Evolutionary conservation across 805 yeast species (phyloP), one percentile per base, ranked within the genome.

Genomic region (Candida piceae): DNA sequence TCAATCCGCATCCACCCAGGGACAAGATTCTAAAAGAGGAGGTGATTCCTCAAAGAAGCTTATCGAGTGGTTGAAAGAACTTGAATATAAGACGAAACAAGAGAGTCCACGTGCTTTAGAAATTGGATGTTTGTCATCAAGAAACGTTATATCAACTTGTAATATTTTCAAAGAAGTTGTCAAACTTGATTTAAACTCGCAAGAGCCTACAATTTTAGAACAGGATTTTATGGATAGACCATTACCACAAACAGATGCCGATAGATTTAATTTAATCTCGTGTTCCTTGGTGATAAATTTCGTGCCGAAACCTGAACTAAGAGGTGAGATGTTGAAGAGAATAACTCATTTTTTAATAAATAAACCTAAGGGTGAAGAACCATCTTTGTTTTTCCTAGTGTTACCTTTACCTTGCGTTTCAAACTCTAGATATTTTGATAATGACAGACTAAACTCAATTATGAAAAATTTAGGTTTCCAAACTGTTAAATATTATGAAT

Each of bases 21-120:
- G 98, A 0, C 98, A 90, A 51, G 74, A 76, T 40, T 55, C 60
- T 0, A 69, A 70, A 32, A 58, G 97, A 44, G 97, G 98, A 0
- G 95, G 96, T 2, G 98, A 90, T 54, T 86, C 96, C 0, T 87
- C 96, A 2, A 84, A 81, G 47, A 67, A 79, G 50, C 63, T 90
- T 31, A 70, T 86, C n/a, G 74, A 78, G 38, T 86, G 94, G 89
- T 59, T 86, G 5, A 62, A 65, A 16, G 70, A 67, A 24, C 19
- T 41, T 1, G 39, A 36, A 22, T 8, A 24, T 3, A 16, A 15
- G 27, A 29, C 21, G 5, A 3, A 31, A 5, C 49, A 29, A 16
- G 83, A 94, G 0, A 64, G 13, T 5, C 29, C 29, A 26, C 9
- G 17, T 5, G 29, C 29, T 5, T 13, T 90, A 20, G 98, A 90